Evolutionary conservation across 495 filamentous ascomycete species (phyloP), one percentile per base, ranked within the genome.

Genomic region (Corynascus novoguineensis): DNA sequence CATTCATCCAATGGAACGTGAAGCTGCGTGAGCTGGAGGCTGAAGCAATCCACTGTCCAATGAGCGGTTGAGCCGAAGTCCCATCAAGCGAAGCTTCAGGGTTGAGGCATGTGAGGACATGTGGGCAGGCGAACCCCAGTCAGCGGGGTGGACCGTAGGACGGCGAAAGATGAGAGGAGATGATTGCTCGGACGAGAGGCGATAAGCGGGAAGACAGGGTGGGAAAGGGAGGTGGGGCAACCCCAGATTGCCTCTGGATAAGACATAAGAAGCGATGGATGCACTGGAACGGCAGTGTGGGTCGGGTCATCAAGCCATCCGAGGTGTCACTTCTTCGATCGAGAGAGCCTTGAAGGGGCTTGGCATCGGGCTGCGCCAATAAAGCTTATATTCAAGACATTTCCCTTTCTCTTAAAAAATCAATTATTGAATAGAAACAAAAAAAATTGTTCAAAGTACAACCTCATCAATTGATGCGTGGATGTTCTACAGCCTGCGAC

Each of bases 261-360:
- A 17, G 27, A 27, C 3, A 15, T 1, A 12, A 21, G n/a, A 34
- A 22, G 17, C 11, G 50, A 40, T 17, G 35, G 22, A 11, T n/a
- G 22, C 48, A n/a, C 10, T 41, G 24, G 48, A n/a, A 25, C 21
- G 19, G 19, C 2, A 28, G 19, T 9, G 50, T 52, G 32, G 48
- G 34, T 19, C 48, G 48, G 48, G 48, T 51, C 48, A 51, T 38
- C 48, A 37, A 51, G 31, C n/a, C 24, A 6, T 32, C 45, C 45
- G 42, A 15, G 24, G 22, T 46, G 22, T 6, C 24, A 46, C 24
- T 44, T 44, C n/a, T n/a, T n/a, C 24, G 24, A 44, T 44, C 10
- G 21, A 17, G 40, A 10, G 38, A 22, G 35, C 35, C 35, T 21
- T 3, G 14, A n/a, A 7, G 27, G 5, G 5, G 17, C 19, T 19